These are phyloP conservation scores for Gossypium sturtianum DNA, from an alignment of 345 rosid genomes.

Conservation along the genomic window DNA sequence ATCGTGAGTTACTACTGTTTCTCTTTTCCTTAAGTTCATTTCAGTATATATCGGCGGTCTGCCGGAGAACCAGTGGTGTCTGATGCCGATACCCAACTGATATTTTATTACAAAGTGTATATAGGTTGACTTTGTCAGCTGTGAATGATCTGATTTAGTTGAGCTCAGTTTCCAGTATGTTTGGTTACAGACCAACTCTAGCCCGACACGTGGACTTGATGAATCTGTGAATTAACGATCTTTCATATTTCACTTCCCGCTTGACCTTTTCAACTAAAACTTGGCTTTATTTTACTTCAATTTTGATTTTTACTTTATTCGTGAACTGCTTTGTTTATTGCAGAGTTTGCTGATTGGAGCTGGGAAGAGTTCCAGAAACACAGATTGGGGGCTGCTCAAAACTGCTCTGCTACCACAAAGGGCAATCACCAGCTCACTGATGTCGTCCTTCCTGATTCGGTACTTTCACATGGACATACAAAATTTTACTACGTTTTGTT, in stretches of 20 bases:
- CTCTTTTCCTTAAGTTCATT: not conserved
- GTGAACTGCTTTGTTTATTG: not conserved
- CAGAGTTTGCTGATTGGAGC: constrained; percentile 91
- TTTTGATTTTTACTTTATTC: not conserved
- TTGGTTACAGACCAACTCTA: not conserved
- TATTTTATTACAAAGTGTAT: not conserved
- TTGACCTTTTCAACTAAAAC: not conserved
- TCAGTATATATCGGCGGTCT: not conserved
- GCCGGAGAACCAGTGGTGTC: not conserved
- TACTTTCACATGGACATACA: constrained; percentile 9
- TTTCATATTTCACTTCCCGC: not conserved
- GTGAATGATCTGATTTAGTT: not conserved
- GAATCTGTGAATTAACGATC: not conserved
- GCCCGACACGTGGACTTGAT: not conserved
- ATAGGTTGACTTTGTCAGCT: not conserved
- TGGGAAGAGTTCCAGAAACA: constrained; percentile 87
- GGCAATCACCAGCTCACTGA: constrained; percentile 74
- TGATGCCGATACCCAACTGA: not conserved
- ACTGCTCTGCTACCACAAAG: constrained; percentile 86
- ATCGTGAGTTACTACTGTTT: constrained; percentile 39
- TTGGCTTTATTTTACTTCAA: not conserved
- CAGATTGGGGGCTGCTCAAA: constrained; percentile 91
- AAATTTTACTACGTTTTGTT: not conserved
- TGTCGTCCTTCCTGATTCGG: constrained; percentile 53
- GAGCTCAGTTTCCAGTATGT: not conserved